Evolutionary conservation across 2,329 filamentous ascomycete species (phyloP).

Genomic region (Clarireedia hainanense): DNA sequence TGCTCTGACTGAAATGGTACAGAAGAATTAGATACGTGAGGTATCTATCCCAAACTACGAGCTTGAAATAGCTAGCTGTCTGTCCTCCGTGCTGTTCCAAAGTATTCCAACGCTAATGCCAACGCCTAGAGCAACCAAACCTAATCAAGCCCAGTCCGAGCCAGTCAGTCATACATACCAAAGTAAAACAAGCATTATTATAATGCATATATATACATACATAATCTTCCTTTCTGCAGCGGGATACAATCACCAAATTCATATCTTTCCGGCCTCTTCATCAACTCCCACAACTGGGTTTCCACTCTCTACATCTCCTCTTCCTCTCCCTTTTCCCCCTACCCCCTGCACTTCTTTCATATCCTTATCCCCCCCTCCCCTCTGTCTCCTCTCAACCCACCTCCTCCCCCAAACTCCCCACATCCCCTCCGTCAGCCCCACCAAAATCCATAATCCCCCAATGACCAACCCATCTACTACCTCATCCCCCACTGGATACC

Average conservation of each 20-base stretch:
- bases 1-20: too few relatives aligned
- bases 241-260: too few relatives aligned
- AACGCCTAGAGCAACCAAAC: not conserved
- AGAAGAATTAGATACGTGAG: too few relatives aligned
- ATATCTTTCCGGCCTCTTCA: too few relatives aligned
- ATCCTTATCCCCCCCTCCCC: not conserved
- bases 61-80: too few relatives aligned
- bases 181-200: not conserved
- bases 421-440: slow-evolving; percentile 24
- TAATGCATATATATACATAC: not conserved
- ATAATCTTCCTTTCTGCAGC: too few relatives aligned
- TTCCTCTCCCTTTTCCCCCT: not conserved
- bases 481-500: slow-evolving; percentile 29
- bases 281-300: too few relatives aligned
- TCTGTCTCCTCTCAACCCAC: not conserved
- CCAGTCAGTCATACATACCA: not conserved
- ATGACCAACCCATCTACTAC: slow-evolving; percentile 30
- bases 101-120: too few relatives aligned
- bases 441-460: slow-evolving; percentile 28
- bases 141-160: not conserved
- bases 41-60: too few relatives aligned
- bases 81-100: too few relatives aligned
- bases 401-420: slow-evolving; percentile 19
- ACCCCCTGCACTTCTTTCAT: not conserved
- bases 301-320: not conserved